Evolutionary conservation across 345 rosid genomes (phyloP).

Genomic region (Citrus reticulata): DNA sequence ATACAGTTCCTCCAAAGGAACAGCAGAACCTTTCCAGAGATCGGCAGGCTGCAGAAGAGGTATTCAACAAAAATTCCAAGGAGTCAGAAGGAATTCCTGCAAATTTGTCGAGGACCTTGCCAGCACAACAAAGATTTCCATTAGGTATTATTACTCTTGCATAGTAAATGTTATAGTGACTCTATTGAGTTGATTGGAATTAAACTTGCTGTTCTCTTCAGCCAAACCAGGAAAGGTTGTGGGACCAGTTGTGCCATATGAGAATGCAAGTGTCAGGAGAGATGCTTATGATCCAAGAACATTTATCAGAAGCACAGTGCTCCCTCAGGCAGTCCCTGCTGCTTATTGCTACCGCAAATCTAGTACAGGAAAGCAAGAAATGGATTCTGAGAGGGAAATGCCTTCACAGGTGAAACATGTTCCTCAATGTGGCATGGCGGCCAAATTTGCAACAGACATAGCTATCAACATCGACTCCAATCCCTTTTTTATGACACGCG

Average conservation of each 20-base stretch:
- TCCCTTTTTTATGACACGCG: conserved; percentile 70
- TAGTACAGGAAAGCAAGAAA: conserved; percentile 54
- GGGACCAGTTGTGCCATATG: conserved; percentile 61
- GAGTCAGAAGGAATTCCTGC: conserved; percentile 42
- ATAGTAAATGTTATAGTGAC: no score
- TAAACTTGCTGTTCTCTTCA: conserved; percentile 26
- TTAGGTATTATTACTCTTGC: conserved; percentile 35
- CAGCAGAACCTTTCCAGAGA: conserved; percentile 36
- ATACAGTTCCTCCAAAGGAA: conserved; percentile 38
- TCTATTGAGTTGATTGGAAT: background rate
- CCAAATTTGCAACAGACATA: conserved; percentile 62
- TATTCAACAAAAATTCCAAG: conserved; percentile 29
- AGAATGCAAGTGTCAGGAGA: conserved; percentile 44
- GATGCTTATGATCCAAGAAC: conserved; percentile 70
- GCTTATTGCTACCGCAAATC: conserved; percentile 36
- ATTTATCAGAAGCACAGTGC: conserved; percentile 43
- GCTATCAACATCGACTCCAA: conserved; percentile 75
- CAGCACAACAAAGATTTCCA: conserved; percentile 57
- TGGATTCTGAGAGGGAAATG: conserved; percentile 46
- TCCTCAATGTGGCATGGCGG: conserved; percentile 46
- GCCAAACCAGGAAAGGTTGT: conserved; percentile 66
- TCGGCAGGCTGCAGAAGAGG: conserved; percentile 35
- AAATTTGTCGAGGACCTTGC: conserved; percentile 41
- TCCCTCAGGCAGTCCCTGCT: conserved; percentile 49
- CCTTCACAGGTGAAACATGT: conserved; percentile 49